Base-by-base conservation (phyloP, 2,329 filamentous ascomycete species). In the Cadophora malorum region DNA sequence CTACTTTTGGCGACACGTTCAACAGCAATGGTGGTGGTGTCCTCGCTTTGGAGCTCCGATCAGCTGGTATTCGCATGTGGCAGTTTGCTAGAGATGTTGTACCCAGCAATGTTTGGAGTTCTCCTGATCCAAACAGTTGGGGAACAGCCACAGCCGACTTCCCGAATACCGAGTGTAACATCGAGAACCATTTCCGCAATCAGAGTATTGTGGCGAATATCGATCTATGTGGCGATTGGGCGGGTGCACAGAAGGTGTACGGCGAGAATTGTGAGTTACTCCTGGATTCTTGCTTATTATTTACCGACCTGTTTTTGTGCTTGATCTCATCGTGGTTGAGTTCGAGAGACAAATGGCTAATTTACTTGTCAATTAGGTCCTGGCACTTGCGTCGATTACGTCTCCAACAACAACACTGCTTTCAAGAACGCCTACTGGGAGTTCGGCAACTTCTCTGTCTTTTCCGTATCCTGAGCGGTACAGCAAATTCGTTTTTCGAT, bases 181-280 rank as follows among this genome's bases (percentile, higher is more conserved):
- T 96, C 70, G 82, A 87, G 66, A 75, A 79, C 1, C 85, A 90
- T 79, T 96, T 97, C 81, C 82, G 82, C 69, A 81, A 91, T 69
- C 86, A 97, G 82, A 87, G 90, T 75, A 89, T 97, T 72, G 87
- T 95, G 74, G 90, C 95, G 78, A 89, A 95, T 80, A 96, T 90
- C 3, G 91, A 91, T 41, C 91, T 97, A 77, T 97, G 94, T 80
- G 94, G 94, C 31, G 88, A 90, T 77, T 97, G 94, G 94, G 94
- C 94, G 5, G 92, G 92, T 84, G 82, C 78, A 75, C 10, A 80
- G 67, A 77, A 21, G 61, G 60, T 74, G 50, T 77, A 74, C 67
- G 53, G 62, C 23, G 64, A 74, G 59, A 74, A 58, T 68, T 77
- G 75, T 74, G 63, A 53, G 74, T 71, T 59, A 4, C 2, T 19